phyloP scores from a whole-genome alignment of 768 basidiomycete genomes.

The Mycena olivaceomarginata region DNA sequence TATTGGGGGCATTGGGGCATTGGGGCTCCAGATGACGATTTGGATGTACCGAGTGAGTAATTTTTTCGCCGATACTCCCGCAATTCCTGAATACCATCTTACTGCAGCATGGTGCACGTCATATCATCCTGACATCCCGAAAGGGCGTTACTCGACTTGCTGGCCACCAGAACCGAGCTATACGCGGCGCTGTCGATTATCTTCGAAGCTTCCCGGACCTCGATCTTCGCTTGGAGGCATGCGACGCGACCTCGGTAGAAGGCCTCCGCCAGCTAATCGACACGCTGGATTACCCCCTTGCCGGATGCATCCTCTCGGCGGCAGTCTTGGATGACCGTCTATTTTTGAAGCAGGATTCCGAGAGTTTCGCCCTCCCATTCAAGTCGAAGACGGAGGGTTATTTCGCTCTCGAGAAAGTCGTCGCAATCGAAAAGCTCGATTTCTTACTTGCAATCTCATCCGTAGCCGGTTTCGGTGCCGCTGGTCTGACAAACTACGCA shows the following conservation, averaged over 20 bases:
- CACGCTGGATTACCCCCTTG: constrained; percentile 48
- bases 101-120: constrained; percentile 57
- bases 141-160: constrained; percentile 50
- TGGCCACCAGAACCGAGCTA: background rate
- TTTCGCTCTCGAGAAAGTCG: too few relatives aligned
- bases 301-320: constrained; percentile 57
- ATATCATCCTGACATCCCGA: constrained; percentile 61
- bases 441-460: constrained; percentile 60
- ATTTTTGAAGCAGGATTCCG: constrained; percentile 54
- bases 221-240: constrained; percentile 52
- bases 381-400: constrained; percentile 48
- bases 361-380: constrained; percentile 53
- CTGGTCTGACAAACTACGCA: constrained; percentile 62
- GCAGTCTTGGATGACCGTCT: constrained; percentile 54
- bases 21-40: constrained; percentile 49
- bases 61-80: background rate
- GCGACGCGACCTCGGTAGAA: constrained; percentile 52
- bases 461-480: constrained; percentile 55
- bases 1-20: constrained; percentile 60
- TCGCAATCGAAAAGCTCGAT: constrained; percentile 47
- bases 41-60: constrained; percentile 61
- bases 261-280: constrained; percentile 46
- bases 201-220: constrained; percentile 52
- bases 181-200: constrained; percentile 45
- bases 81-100: background rate